Evolutionary conservation across 805 yeast species (phyloP), one percentile per base, ranked within the genome.

Genomic region (Candida ovalis): DNA sequence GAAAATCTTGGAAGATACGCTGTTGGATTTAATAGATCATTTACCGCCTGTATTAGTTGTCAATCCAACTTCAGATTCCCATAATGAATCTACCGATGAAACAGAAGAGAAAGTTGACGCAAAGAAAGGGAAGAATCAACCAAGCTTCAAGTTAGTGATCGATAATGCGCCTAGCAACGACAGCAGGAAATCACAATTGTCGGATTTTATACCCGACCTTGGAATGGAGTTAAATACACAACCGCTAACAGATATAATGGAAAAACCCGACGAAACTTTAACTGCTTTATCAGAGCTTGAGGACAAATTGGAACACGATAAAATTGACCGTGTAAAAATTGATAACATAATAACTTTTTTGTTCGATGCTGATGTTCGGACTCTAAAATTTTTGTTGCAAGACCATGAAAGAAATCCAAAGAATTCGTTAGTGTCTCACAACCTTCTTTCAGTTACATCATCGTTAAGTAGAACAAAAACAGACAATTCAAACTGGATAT

Each of bases 401-500:
- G 53, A 4, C n/a, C 25, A 0, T 10, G 37, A 3, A 4, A 35
- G 12, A 5, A 35, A 10, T 4, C 22, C 19, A 4, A 35, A 17
- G 22, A 18, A 35, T 30, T 15, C 35, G 9, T 30, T 30, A 15
- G 15, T 15, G 15, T 30, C 15, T 13, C 35, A 30, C 15, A 13
- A 30, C 17, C 12, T 30, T 30, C 5, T 17, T 10, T 41, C 45
- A 18, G 1, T 27, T 60, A n/a, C 40, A 44, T 3, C 51, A 25
- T 33, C 43, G 55, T 19, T 10, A 47, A 3, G 28, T 36, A 3
- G 46, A 56, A 24, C 43, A 42, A 33, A 30, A 10, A 27, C 8
- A n/a, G 12, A 18, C n/a, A 23, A 40, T 0, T 23, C 44, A 5
- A 41, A 49, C 21, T 60, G 58, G 61, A 17, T 61, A 3, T 18